Evolutionary conservation across 352 stramenopile genomes (phyloP), one percentile per base, ranked within the genome.

Genomic region (Phytophthora pisi): DNA sequence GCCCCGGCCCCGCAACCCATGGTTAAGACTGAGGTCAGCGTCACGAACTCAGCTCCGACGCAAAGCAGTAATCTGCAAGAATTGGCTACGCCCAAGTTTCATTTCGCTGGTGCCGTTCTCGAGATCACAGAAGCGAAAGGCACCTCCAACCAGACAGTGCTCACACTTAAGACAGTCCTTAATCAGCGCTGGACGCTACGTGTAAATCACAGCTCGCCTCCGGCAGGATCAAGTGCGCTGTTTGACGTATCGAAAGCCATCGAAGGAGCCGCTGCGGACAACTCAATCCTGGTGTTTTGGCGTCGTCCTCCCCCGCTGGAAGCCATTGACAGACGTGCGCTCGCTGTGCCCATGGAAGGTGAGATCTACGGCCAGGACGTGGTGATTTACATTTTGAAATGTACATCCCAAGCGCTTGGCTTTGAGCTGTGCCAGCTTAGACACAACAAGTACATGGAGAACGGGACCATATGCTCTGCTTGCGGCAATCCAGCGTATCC

Each of bases 231-330:
- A 2, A 68, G 38, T 30, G 47, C 26, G 43, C 50, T 34, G 6
- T 52, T 52, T 23, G 36, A 64, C 13, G 26, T 51, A 38, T 45
- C 18, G 11, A 50, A 56, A 57, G 51, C 52, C 26, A 55, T 72
- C 42, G 42, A 55, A 18, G 64, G 38, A 26, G 56, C 61, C 3
- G 53, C 69, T 18, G 64, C 70, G 16, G 28, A 66, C 23, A 72
- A 70, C 16, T 67, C 64, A 11, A 16, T 79, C 34, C 24, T 79
- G 31, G 43, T 77, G 1, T 77, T 79, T 51, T 79, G 72, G 72
- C 61, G 68, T 57, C 52, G 45, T 5, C 64, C 64, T 5, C 72
- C 68, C 6, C 31, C 68, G 9, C 49, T 74, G 6, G 64, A 74
- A 28, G 61, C 64, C 31, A 75, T 79, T 26, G 72, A 74, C 24